Conservation (phyloP, 805 yeast genomes). For the Sugiyamaella qingdaonensis region DNA sequence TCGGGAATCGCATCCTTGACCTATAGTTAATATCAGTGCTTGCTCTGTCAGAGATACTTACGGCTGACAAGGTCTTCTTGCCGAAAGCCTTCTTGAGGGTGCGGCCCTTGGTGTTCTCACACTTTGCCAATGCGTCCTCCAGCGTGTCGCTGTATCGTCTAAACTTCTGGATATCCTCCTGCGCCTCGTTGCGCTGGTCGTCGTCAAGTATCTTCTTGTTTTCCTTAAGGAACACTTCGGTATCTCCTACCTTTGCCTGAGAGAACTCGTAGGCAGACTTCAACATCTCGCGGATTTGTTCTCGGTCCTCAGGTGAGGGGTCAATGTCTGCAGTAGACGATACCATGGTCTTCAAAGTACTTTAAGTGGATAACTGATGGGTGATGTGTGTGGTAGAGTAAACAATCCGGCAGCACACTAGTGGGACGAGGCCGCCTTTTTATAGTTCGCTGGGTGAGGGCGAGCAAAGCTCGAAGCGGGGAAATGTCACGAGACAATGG, state of each 20-base stretch:
- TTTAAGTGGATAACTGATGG: neutral
- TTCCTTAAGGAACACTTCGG: constrained; percentile 21
- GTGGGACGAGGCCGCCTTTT: too few relatives aligned
- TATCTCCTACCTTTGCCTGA: constrained; percentile 17
- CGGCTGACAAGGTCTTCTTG: constrained; percentile 25
- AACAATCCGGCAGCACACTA: too few relatives aligned
- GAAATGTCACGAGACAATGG: constrained; percentile 1
- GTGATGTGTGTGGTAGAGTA: neutral
- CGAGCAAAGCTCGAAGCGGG: neutral
- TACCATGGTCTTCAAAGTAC: neutral
- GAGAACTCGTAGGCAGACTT: constrained; percentile 17
- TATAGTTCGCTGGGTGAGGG: too few relatives aligned
- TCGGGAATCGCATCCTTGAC: constrained; percentile 17
- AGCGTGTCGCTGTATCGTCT: constrained; percentile 20
- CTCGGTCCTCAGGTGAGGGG: constrained; percentile 26
- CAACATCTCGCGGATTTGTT: constrained; percentile 22
- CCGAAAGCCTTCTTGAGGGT: constrained; percentile 27
- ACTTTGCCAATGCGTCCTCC: constrained; percentile 25
- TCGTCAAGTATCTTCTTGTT: constrained; percentile 19
- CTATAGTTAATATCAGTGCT: constrained; percentile 1
- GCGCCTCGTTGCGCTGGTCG: constrained; percentile 21
- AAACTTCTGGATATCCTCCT: constrained; percentile 18
- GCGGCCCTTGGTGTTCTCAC: constrained; percentile 26
- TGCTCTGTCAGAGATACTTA: neutral
- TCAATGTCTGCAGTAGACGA: constrained; percentile 24